Percentiles rank a stretch among this genome's conserved stretches.
These are phyloP conservation scores for Brassica hybrid DNA, from an alignment of 441 rosid species.

Conservation along the genomic window DNA sequence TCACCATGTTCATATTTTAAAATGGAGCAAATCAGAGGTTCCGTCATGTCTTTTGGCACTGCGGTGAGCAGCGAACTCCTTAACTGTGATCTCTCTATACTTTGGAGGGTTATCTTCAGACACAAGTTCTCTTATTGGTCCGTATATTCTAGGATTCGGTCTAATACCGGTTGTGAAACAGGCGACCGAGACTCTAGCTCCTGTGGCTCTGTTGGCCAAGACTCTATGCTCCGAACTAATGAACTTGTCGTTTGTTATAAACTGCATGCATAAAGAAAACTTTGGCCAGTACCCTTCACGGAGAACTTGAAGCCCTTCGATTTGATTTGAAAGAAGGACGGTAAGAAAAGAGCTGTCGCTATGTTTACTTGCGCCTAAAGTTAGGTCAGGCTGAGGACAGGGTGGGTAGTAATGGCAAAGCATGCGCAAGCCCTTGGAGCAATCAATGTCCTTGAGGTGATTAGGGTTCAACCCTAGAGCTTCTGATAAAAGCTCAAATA, in stretches of 20 bases:
- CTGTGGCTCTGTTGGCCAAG: slow-evolving; percentile 43
- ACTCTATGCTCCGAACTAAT: slow-evolving; percentile 61
- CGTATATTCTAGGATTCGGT: slow-evolving; percentile 45
- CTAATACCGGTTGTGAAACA: slow-evolving; percentile 44
- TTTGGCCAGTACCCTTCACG: slow-evolving; percentile 31
- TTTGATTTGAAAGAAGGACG: slow-evolving; percentile 36
- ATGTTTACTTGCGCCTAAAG: slow-evolving; percentile 40
- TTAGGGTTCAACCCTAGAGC: slow-evolving; percentile 57
- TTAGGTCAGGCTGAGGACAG: slow-evolving; percentile 42
- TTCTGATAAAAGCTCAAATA: slow-evolving; percentile 57
- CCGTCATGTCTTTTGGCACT: slow-evolving; percentile 55
- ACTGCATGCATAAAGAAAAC: slow-evolving; percentile 21
- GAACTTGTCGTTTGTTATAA: slow-evolving; percentile 59
- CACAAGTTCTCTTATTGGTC: slow-evolving; percentile 62
- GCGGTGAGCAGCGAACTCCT: slow-evolving; percentile 37
- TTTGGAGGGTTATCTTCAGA: slow-evolving; percentile 60
- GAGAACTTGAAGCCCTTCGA: slow-evolving; percentile 37
- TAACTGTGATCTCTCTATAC: slow-evolving; percentile 53
- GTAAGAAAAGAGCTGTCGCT: slow-evolving; percentile 34
- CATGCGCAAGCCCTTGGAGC: slow-evolving; percentile 43
- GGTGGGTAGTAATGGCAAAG: slow-evolving; percentile 49
- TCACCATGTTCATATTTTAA: slow-evolving; percentile 45
- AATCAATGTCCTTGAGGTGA: slow-evolving; percentile 54
- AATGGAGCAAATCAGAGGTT: slow-evolving; percentile 52
- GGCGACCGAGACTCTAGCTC: slow-evolving; percentile 66